Percentiles rank a stretch among this genome's conserved stretches.
These are phyloP conservation scores for Chytriomyces sp. DNA, from an alignment of 192 early-diverging fungal genomes.

Conservation along the genomic window DNA sequence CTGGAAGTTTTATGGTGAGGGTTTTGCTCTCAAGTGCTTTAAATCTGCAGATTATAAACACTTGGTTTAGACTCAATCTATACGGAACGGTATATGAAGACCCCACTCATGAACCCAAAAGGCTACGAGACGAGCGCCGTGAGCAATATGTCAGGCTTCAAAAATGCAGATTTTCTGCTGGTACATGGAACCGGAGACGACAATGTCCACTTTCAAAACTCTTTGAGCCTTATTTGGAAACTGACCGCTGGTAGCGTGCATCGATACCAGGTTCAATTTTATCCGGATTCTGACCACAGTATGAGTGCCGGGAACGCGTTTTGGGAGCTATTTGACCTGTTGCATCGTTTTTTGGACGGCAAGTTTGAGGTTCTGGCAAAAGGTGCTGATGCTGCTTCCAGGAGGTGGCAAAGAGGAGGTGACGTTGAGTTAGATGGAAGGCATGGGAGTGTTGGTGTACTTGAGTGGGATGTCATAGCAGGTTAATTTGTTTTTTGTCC, in stretches of 20 bases:
- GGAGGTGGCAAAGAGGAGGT: background rate
- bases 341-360: constrained; percentile 47
- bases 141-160: constrained; percentile 79
- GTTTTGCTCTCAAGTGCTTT: background rate
- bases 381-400: background rate
- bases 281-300: constrained; percentile 87
- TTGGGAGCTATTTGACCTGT: constrained; percentile 61
- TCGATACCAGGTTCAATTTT: constrained; percentile 84
- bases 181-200: constrained; percentile 91
- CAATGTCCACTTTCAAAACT: constrained; percentile 90
- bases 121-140: constrained; percentile 84
- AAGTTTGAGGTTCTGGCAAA: constrained; percentile 15
- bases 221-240: constrained; percentile 73
- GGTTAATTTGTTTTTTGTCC: too few species aligned
- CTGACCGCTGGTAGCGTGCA: constrained; percentile 74
- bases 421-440: background rate
- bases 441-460: constrained; percentile 12
- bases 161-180: constrained; percentile 74
- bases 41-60: background rate
- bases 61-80: constrained; percentile 79
- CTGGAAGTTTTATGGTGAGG: constrained; percentile 70
- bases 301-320: constrained; percentile 81
- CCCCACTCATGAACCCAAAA: constrained; percentile 70
- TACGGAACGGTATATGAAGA: constrained; percentile 96
- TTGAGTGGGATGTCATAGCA: constrained; percentile 8